Conservation (phyloP, 2,329 filamentous ascomycete species). For the Pseudogymnoascus sp. region DNA sequence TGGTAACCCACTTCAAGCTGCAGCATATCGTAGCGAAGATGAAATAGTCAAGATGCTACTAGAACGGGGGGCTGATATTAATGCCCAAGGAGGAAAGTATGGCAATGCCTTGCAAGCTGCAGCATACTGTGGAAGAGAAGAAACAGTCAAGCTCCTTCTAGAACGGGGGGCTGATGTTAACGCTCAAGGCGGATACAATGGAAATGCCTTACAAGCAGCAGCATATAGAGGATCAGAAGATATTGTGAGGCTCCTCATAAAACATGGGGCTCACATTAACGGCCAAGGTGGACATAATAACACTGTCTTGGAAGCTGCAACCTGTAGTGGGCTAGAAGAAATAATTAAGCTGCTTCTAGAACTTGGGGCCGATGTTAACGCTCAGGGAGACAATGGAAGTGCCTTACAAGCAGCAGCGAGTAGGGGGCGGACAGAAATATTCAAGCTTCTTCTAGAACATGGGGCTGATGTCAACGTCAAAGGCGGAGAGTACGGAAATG, state of each 20-base stretch:
- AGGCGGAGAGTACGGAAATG: neutral
- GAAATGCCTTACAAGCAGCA: conserved; percentile 15
- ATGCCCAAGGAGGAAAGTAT: conserved; percentile 5
- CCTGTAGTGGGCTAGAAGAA: neutral
- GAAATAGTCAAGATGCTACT: neutral
- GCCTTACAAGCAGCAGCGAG: conserved; percentile 13
- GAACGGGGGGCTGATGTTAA: neutral
- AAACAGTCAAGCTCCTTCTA: neutral
- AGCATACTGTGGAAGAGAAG: neutral
- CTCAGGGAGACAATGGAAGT: conserved; percentile 8
- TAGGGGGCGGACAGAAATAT: neutral
- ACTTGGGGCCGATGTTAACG: conserved; percentile 5
- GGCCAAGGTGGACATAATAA: neutral
- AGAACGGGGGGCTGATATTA: neutral
- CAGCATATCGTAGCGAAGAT: neutral
- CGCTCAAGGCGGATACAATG: conserved; percentile 7
- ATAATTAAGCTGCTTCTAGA: neutral
- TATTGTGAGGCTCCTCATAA: conserved; percentile 8
- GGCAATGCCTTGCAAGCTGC: conserved; percentile 13
- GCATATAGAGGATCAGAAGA: neutral
- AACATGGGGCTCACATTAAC: conserved; percentile 9
- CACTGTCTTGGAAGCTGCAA: neutral
- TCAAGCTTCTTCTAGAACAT: neutral
- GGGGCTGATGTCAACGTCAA: neutral
- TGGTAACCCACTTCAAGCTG: neutral